Evolutionary conservation across 2,329 filamentous ascomycete genomes (phyloP).

Genomic region (Pestalotiopsis sp.): DNA sequence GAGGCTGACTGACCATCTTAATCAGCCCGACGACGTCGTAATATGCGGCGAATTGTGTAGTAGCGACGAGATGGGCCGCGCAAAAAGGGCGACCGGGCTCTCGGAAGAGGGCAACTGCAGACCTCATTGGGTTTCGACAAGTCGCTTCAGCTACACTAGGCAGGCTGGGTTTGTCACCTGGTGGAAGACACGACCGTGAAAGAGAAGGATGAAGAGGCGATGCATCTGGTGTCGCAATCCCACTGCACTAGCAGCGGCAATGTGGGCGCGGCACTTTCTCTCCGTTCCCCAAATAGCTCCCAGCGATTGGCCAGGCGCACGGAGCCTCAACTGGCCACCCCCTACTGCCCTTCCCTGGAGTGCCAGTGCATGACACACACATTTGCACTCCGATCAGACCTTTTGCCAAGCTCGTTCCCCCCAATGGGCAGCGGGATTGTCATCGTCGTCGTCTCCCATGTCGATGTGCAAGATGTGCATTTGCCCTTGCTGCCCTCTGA

Average conservation of each 20-base stretch:
- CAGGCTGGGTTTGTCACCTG: neutral
- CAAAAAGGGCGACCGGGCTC: neutral
- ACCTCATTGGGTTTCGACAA: neutral
- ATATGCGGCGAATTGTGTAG: neutral
- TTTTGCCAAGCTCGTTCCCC: too few relatives aligned
- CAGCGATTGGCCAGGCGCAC: slow-evolving; percentile 1
- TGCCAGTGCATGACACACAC: neutral
- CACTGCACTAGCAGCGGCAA: neutral
- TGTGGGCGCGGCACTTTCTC: slow-evolving; percentile 3
- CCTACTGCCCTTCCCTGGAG: neutral
- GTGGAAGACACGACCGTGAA: neutral
- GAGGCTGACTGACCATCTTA: neutral
- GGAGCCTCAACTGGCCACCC: slow-evolving; percentile 2
- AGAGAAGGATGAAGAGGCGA: neutral
- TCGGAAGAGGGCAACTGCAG: neutral
- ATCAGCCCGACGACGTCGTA: neutral
- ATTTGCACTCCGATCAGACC: neutral
- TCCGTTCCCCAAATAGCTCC: slow-evolving; percentile 9
- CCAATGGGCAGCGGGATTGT: too few relatives aligned
- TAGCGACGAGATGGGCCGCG: neutral
- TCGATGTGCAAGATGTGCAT: too few relatives aligned
- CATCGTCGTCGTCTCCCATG: too few relatives aligned
- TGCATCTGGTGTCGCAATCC: slow-evolving; percentile 9
- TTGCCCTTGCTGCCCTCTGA: too few relatives aligned
- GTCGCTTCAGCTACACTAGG: too few relatives aligned